Evolutionary conservation across 1,284 basidiomycete species (phyloP).

Genomic region (Cutaneotrichosporon cavernicola): DNA sequence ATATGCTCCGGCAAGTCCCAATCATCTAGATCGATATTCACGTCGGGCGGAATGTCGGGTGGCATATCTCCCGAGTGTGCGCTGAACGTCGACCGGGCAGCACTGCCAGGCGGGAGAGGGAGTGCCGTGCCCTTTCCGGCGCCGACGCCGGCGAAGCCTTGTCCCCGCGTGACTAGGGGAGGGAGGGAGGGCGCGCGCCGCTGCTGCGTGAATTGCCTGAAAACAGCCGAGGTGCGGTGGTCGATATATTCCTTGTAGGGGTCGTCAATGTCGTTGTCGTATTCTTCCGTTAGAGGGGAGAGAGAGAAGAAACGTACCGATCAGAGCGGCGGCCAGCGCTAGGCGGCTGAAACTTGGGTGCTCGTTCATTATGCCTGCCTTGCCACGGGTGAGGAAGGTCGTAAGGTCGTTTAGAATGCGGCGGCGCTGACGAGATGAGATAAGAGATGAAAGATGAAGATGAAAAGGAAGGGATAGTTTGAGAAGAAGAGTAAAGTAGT

Average conservation of each 20-base stretch:
- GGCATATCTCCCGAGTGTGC: neutral
- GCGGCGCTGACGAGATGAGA: neutral
- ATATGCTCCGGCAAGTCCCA: conserved; percentile 10
- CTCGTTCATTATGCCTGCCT: conserved; percentile 1
- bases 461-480: neutral
- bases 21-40: conserved; percentile 6
- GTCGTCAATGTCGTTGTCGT: conserved; percentile 46
- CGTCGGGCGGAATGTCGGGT: neutral
- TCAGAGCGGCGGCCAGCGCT: conserved; percentile 46
- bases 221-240: conserved; percentile 44
- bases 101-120: neutral
- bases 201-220: conserved; percentile 31
- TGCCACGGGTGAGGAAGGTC: neutral
- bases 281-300: conserved; percentile 33
- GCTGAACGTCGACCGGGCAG: neutral
- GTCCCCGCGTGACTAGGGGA: conserved; percentile 13
- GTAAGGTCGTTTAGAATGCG: neutral
- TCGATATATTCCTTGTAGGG: conserved; percentile 22
- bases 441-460: neutral
- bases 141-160: conserved; percentile 11
- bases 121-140: conserved; percentile 1
- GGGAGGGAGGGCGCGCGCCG: conserved; percentile 19
- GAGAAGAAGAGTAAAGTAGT: neutral
- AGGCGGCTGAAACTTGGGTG: conserved; percentile 30
- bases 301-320: conserved; percentile 23